Conservation (phyloP, 371 early-diverging fungal genomes). For the Syncephalastrum contaminatum region DNA sequence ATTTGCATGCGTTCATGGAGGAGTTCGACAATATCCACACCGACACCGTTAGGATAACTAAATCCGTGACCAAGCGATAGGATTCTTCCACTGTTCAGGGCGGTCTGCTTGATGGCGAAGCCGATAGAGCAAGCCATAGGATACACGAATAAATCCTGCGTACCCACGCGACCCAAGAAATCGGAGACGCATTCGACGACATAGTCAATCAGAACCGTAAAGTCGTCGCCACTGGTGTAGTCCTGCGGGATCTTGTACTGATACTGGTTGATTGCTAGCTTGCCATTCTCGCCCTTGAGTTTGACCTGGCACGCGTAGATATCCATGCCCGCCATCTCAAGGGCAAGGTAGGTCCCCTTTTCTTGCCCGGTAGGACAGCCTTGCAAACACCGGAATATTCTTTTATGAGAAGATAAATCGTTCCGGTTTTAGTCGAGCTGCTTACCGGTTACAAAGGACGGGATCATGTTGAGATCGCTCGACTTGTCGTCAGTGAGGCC, state of each 20-base stretch:
- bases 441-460: conserved; percentile 50
- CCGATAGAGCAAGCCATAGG: conserved; percentile 51
- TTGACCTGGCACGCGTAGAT: conserved; percentile 52
- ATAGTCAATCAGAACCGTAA: conserved; percentile 79
- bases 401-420: background rate
- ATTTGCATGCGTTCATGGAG: conserved; percentile 40
- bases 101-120: conserved; percentile 47
- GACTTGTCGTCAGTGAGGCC: conserved; percentile 43
- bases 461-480: conserved; percentile 54
- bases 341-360: conserved; percentile 84
- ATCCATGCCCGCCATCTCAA: conserved; percentile 89
- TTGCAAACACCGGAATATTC: conserved; percentile 9
- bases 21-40: conserved; percentile 44
- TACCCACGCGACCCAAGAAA: conserved; percentile 42
- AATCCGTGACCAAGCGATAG: conserved; percentile 41
- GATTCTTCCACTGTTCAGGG: conserved; percentile 36
- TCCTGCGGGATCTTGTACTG: conserved; percentile 83
- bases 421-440: background rate
- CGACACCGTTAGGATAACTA: conserved; percentile 45
- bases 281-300: conserved; percentile 47
- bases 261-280: conserved; percentile 49
- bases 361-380: conserved; percentile 84
- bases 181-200: conserved; percentile 71
- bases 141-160: conserved; percentile 48
- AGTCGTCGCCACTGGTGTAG: conserved; percentile 63